Evolutionary conservation across 495 filamentous ascomycete genomes (phyloP), one percentile per base, ranked within the genome.

Genomic region (Penicillium bialowiezense): DNA sequence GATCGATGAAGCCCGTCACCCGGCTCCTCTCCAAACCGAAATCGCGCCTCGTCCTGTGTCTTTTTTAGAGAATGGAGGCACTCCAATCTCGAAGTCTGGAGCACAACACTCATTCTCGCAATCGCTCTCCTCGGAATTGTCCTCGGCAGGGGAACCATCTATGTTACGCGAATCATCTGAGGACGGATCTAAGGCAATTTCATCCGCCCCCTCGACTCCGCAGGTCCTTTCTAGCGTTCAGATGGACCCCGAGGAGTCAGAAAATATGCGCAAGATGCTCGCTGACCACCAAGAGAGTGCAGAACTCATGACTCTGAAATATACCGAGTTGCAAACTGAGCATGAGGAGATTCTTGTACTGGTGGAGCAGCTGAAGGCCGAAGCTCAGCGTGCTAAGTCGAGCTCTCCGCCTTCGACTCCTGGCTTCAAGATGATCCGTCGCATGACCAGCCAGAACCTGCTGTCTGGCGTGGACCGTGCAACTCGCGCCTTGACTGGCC

Each of bases 81-180:
- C 58, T 65, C 65, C 72, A 85, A 80, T 72, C 58, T 76, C 78
- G 64, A 91, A 83, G 67, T 78, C 82, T 76, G 86, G 83, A 73
- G 85, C 76, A 70, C 89, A 88, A 73, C 84, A 79, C 61, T 88
- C 87, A 77, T 91, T 86, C 75, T 90, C 89, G 81, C 91, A 87
- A 67, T 96, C 91, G 70, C 89, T 97, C 64, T 96, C 89, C 52
- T 91, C 90, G 82, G 91, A 97, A 70, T 84, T 96, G 69, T 96
- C 89, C 73, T 97, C 86, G 75, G 89, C 77, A 82, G 88, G 86
- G 83, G 90, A 86, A 64, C 91, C 89, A 64, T 84, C 81, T 56
- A 76, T 78, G 63, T 83, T 83, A 58, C 72, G 74, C 60, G 78
- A 84, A 58, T 74, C 75, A 20, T 83, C 83, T 57, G 78, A 85